Base-by-base conservation (phyloP, 305 asterid genomes). In the Solanum chacoense region DNA sequence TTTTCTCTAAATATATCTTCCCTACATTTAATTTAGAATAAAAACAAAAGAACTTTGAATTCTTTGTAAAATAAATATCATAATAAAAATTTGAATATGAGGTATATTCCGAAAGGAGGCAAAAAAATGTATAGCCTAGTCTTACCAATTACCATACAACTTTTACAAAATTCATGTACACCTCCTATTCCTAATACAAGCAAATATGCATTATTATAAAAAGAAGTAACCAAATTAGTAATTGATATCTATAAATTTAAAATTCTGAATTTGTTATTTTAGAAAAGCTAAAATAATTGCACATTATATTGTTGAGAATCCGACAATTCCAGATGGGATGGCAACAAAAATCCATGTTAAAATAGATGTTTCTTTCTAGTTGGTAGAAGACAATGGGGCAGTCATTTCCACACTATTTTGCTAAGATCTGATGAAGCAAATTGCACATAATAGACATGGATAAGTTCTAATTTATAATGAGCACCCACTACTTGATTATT, bases 351-450 rank as follows among this genome's bases (percentile, higher is more conserved):
- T 80, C 83, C 28, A 67, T 20, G 87, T 78, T 78, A 80, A 67
- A 20, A 80, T 88, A 63, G 87, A 71, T 67, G 45, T 88, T 88
- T 88, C 84, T 80, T 73, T 81, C 38, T 36, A 86, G 88, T 86
- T 86, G 88, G 81, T 86, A 86, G 42, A 86, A 31, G 88, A 37
- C 83, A 86, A 71, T 38, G 65, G 80, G 69, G 12, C 22, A 20
- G 88, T 86, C 88, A 86, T 73, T 86, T 37, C 50, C 79, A 42
- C 79, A 11, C 59, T 36, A 7, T 22, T 29, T 36, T 36, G 77
- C 50, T 65, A 36, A 85, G 55, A 59, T 31, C 28, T 26, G 28
- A 85, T 85, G 7, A 31, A 76, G 42, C 45, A 35, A 50, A 69
- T 50, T 50, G 37, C 88, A 36, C 71, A 9, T 73, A 5, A 73